Percentiles rank a stretch among this genome's conserved stretches.
Conservation (phyloP, 2,329 filamentous ascomycete species). For the Talaromyces sp. region DNA sequence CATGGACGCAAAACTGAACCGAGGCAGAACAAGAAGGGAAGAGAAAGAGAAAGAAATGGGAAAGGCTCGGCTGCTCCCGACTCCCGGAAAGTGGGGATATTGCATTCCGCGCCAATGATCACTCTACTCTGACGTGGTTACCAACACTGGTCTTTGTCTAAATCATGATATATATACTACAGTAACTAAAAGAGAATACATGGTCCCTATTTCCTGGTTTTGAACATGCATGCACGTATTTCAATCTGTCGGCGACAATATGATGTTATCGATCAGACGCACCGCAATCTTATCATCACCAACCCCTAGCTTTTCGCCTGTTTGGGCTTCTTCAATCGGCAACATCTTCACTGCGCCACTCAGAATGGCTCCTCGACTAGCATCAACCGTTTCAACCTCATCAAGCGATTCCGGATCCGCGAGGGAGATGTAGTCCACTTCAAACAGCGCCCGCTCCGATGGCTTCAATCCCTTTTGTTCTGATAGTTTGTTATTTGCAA, state of each 20-base stretch:
- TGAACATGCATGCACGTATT: background rate
- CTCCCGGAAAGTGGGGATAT: background rate
- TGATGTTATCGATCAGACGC: slow-evolving; percentile 89
- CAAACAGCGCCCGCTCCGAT: slow-evolving; percentile 64
- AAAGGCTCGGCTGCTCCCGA: background rate
- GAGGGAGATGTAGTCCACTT: slow-evolving; percentile 89
- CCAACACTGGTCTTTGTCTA: background rate
- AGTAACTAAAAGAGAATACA: background rate
- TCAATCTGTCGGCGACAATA: slow-evolving; percentile 48
- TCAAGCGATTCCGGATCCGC: slow-evolving; percentile 80
- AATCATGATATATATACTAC: background rate
- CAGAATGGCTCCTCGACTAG: slow-evolving; percentile 70
- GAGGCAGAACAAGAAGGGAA: background rate
- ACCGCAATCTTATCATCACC: slow-evolving; percentile 74
- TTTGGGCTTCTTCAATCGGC: slow-evolving; percentile 66
- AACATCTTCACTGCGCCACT: slow-evolving; percentile 91
- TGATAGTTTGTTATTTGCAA: slow-evolving; percentile 54
- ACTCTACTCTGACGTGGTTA: no score
- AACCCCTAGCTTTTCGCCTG: slow-evolving; percentile 67
- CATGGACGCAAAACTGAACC: background rate
- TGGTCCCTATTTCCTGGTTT: background rate
- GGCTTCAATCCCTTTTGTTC: slow-evolving; percentile 62
- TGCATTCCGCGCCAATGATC: background rate
- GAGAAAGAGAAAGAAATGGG: background rate
- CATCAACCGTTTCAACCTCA: slow-evolving; percentile 71